These are phyloP conservation scores for Rhynchospora breviuscula DNA, from an alignment of 176 grass and related monocot genomes.

Conservation along the genomic window DNA sequence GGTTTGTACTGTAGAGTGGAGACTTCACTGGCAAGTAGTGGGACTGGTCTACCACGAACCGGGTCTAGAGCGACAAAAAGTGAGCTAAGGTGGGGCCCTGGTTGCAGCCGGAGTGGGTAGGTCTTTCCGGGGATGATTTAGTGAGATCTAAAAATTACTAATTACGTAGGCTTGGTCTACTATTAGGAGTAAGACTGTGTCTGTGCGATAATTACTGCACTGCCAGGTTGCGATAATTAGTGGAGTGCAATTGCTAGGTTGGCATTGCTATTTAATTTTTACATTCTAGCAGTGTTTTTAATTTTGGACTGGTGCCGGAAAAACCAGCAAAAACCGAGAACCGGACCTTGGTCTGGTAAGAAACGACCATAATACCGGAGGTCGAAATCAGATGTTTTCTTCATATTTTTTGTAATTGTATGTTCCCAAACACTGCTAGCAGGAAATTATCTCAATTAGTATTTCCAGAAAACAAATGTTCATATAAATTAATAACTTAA, in stretches of 20 bases:
- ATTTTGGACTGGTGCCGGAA: too few relatives aligned
- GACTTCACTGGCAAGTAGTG: neutral
- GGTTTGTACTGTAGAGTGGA: neutral
- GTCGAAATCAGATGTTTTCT: too few relatives aligned
- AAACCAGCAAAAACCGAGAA: too few relatives aligned
- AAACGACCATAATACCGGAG: too few relatives aligned
- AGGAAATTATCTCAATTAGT: too few relatives aligned
- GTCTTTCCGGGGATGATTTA: neutral
- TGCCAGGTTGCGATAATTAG: neutral
- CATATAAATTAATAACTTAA: too few relatives aligned
- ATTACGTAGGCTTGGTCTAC: neutral
- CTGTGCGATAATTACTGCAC: neutral
- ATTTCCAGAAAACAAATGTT: too few relatives aligned
- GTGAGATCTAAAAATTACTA: constrained; percentile 1
- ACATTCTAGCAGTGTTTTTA: too few relatives aligned
- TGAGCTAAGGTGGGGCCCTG: neutral
- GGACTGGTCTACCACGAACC: neutral
- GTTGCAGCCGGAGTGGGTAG: neutral
- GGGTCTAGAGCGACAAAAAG: neutral
- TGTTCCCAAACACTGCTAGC: too few relatives aligned
- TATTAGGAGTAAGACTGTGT: neutral
- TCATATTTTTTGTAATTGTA: neutral
- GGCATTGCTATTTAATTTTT: neutral
- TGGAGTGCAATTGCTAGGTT: neutral
- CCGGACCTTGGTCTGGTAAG: too few relatives aligned